These are phyloP conservation scores for Arachis monticola DNA, from an alignment of 331 rosid genomes.

Conservation along the genomic window DNA sequence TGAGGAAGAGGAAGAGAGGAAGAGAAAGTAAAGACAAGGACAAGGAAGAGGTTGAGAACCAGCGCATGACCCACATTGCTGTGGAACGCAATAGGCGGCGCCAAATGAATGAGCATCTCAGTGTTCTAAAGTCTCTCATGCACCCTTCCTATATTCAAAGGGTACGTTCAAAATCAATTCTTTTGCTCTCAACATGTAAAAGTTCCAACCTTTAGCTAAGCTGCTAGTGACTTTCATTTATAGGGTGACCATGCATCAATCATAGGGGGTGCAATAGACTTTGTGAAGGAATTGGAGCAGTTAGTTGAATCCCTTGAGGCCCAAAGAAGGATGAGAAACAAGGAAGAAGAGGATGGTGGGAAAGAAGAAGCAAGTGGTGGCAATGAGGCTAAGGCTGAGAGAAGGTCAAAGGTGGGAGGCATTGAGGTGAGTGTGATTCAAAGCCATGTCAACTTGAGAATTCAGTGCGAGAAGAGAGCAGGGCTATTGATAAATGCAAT, in stretches of 20 bases:
- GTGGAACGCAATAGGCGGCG: slow-evolving; percentile 75
- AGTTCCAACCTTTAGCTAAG: background rate
- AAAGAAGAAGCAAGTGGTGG: slow-evolving; percentile 36
- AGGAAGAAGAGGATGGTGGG: slow-evolving; percentile 40
- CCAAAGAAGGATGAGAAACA: slow-evolving; percentile 51
- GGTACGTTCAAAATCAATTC: slow-evolving; percentile 46
- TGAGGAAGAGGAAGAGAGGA: slow-evolving; percentile 55
- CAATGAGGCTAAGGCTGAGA: slow-evolving; percentile 47
- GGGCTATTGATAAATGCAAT: slow-evolving; percentile 61
- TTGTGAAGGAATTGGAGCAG: slow-evolving; percentile 76
- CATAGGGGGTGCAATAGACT: slow-evolving; percentile 78
- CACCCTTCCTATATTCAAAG: slow-evolving; percentile 70
- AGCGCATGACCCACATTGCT: slow-evolving; percentile 79
- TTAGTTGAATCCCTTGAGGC: slow-evolving; percentile 62
- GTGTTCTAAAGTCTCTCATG: slow-evolving; percentile 69
- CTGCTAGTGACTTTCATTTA: background rate
- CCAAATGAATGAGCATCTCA: slow-evolving; percentile 81
- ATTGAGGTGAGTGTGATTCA: slow-evolving; percentile 66
- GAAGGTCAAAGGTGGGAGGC: slow-evolving; percentile 53
- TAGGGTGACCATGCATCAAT: slow-evolving; percentile 89
- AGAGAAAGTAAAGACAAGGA: slow-evolving; percentile 68
- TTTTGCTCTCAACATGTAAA: background rate
- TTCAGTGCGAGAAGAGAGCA: slow-evolving; percentile 53
- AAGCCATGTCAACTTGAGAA: slow-evolving; percentile 69
- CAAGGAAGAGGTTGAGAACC: slow-evolving; percentile 77